Base-by-base conservation (phyloP, 805 yeast genomes). In the Deakozyma indianensis region DNA sequence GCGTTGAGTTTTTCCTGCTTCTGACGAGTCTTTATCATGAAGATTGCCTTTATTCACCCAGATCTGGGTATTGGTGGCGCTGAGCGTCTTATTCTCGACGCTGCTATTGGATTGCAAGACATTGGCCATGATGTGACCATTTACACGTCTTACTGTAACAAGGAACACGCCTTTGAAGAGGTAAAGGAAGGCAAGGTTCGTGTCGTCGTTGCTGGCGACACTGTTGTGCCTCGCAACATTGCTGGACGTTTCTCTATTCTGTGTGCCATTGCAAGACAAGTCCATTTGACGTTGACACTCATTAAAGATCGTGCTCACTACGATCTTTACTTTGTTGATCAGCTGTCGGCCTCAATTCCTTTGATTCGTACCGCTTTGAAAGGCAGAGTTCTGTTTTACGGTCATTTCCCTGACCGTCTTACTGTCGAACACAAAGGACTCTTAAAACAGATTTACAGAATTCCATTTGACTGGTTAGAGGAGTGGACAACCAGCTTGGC, bases 61-160 rank as follows among this genome's bases (percentile, higher is more conserved):
- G 98, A 92, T 64, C 66, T 92, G 45, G 98, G 98, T 0, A 90
- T 90, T 47, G 98, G 83, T 3, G 99, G 99, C 3, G 99, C 99
- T 1, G 99, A 92, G 59, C 70, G 99, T 48, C 70, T 94, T n/a
- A 87, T 92, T 1, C 95, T 92, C 1, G 99, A 92, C 63, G 87
- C 94, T 2, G 98, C 97, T 0, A 67, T 86, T 2, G 95, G 95
- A 0, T 65, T 92, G 23, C 86, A 90, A 56, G 70, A 75, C 2
- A 62, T 68, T 24, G 78, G 79, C 3, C 78, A 83, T 57, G 69
- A 67, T 1, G 78, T 92, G 9, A 69, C 71, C 1, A 71, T 88
- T 3, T 86, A 71, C 63, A 90, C 98, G 0, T 87, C 96, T 0
- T 95, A 92, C 58, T 88, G 95, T 62, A 96, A 92, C 60, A 70